Percentiles rank a stretch among this genome's conserved stretches.
phyloP scores from a whole-genome alignment of 2,329 filamentous ascomycete genomes.

The Nemania serpens region DNA sequence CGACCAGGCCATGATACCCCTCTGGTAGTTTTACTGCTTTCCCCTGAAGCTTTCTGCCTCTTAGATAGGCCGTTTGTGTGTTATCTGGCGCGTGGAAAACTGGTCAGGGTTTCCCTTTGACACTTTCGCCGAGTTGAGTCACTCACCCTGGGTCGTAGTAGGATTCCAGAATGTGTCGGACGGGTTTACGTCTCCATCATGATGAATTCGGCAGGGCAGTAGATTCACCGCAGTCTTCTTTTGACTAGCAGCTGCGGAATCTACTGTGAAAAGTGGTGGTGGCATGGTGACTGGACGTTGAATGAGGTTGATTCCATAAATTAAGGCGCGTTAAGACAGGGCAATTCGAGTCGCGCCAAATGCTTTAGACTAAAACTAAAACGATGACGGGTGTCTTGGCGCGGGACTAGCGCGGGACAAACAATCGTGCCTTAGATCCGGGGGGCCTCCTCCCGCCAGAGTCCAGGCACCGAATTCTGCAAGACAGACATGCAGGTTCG shows the following conservation, averaged over 20 bases:
- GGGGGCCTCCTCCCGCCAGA: too few relatives aligned
- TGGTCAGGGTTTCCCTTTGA: conserved; percentile 12
- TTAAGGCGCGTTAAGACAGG: neutral
- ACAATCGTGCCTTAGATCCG: too few relatives aligned
- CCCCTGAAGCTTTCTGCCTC: conserved; percentile 78
- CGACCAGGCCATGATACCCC: conserved; percentile 70
- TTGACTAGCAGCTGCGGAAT: conserved; percentile 23
- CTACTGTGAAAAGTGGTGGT: conserved; percentile 36
- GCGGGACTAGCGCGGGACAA: too few relatives aligned
- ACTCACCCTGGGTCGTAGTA: conserved; percentile 50
- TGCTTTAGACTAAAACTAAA: too few relatives aligned
- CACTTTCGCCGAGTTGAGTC: conserved; percentile 14
- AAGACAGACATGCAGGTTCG: too few relatives aligned
- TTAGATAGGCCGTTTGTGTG: conserved; percentile 67
- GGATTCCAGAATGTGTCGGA: conserved; percentile 74
- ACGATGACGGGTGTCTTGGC: too few relatives aligned
- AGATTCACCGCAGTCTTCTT: conserved; percentile 54
- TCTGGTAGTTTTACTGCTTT: conserved; percentile 68
- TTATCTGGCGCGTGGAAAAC: conserved; percentile 47
- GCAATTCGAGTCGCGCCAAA: too few relatives aligned
- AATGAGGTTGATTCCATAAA: neutral
- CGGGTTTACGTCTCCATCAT: conserved; percentile 72
- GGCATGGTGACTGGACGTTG: conserved; percentile 32
- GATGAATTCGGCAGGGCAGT: conserved; percentile 79
- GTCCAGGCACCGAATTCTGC: too few relatives aligned